These are phyloP conservation scores for Metschnikowia reukaufii DNA, from an alignment of 805 yeast genomes.

Conservation along the genomic window DNA sequence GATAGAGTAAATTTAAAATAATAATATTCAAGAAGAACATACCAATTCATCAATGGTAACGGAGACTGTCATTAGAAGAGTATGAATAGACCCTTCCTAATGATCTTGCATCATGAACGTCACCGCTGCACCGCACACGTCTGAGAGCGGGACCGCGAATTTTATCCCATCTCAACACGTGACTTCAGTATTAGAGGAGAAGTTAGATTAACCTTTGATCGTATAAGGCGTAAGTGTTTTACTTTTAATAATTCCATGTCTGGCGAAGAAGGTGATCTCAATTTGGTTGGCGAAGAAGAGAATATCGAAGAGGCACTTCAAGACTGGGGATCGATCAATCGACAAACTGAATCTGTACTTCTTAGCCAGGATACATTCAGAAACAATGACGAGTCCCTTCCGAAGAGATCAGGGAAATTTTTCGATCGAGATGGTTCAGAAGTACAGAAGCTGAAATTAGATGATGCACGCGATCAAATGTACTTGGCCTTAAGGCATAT, in stretches of 20 bases:
- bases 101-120: not conserved
- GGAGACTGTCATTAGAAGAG: conserved; percentile 6
- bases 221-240: not conserved
- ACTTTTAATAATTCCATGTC: conserved; percentile 9
- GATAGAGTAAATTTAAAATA: not conserved
- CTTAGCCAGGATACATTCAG: not conserved
- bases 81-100: not conserved
- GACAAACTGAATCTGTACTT: not conserved
- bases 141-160: not conserved
- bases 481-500: conserved; percentile 56
- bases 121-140: not conserved
- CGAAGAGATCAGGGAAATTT: conserved; percentile 82
- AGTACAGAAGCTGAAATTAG: conserved; percentile 48
- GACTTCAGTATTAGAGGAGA: not conserved
- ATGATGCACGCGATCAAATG: conserved; percentile 66
- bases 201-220: not conserved
- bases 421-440: conserved; percentile 78
- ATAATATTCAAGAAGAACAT: conserved; percentile 4
- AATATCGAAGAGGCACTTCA: conserved; percentile 47
- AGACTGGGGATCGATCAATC: conserved; percentile 49
- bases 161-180: not conserved
- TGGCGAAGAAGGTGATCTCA: conserved; percentile 12
- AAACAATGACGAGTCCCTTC: conserved; percentile 36
- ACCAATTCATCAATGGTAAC: conserved; percentile 19
- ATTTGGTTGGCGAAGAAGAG: conserved; percentile 7